Evolutionary conservation across 306 rosid genomes (phyloP).

Genomic region (Dryas drummondii): DNA sequence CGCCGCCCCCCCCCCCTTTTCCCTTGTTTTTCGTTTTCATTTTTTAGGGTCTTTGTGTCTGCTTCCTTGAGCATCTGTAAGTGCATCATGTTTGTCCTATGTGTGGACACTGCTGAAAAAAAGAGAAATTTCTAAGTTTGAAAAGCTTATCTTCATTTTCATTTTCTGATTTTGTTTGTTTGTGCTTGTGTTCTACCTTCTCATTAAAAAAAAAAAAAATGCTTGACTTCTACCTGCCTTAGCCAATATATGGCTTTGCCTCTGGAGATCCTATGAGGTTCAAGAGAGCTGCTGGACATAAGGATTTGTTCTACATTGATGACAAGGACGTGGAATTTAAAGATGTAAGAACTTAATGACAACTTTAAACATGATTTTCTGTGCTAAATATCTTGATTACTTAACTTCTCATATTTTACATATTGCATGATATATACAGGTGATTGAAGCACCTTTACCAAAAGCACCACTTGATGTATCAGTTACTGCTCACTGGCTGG

Average conservation of each 20-base stretch:
- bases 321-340: constrained; percentile 90
- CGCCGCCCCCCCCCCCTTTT: too few species aligned
- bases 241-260: constrained; percentile 86
- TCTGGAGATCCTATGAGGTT: constrained; percentile 70
- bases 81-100: background rate
- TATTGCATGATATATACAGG: constrained; percentile 41
- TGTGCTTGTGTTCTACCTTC: background rate
- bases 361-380: constrained; percentile 25
- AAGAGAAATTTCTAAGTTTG: background rate
- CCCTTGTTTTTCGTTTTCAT: too few species aligned
- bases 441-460: constrained; percentile 70
- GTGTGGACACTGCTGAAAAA: background rate
- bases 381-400: constrained; percentile 13
- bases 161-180: constrained; percentile 12
- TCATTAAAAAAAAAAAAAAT: background rate
- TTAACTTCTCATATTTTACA: constrained; percentile 17
- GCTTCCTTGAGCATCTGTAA: background rate
- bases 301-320: constrained; percentile 83
- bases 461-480: constrained; percentile 78
- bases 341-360: constrained; percentile 59
- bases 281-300: constrained; percentile 83
- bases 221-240: constrained; percentile 18
- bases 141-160: background rate
- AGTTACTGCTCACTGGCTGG: constrained; percentile 74
- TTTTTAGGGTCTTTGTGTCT: background rate